Base-by-base conservation (phyloP, 805 yeast genomes). In the Phaffomyces antillensis region DNA sequence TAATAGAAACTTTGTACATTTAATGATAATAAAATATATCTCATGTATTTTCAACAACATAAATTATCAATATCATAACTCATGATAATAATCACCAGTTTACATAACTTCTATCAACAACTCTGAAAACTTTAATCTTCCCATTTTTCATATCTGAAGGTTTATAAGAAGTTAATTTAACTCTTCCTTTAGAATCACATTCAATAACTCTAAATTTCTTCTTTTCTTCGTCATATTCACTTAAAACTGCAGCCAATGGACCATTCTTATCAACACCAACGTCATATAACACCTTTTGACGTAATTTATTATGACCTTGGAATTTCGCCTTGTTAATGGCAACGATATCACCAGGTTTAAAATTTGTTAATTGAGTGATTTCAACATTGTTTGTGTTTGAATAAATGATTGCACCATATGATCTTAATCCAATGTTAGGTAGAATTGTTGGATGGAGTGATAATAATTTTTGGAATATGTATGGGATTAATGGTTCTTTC, bases 261-360 rank as follows among this genome's bases (percentile, higher is more conserved):
- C 70, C 75, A 12, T 73, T 75, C 36, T 64, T 66, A n/a, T 95
- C 95, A 12, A 80, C 69, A 13, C 95, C 95, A 15, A 81, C 70
- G 7, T 74, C 75, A n/a, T 72, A 61, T 2, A 71, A 55, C 20
- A 80, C 75, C 65, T 83, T 83, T 55, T 72, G 76, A 43, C 71
- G 76, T 34, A 80, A 57, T 31, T 76, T 71, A 42, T 74, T 73
- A 53, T 81, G 86, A 7, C 81, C 76, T 50, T 76, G 78, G 64
- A 91, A 90, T 48, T 75, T 75, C 7, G 88, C 96, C 45, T 79
- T 79, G 55, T 81, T 76, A 50, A 88, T 75, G 42, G 88, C 85
- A 36, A 88, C 64, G 10, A 91, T 72, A 62, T 93, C 98, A 48
- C 99, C 99, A 0, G 95, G 82, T 40, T 76, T 72, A 44, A 89